Evolutionary conservation across 2,329 filamentous ascomycete species (phyloP), one percentile per base, ranked within the genome.

Genomic region (Hypoxylon sp.): DNA sequence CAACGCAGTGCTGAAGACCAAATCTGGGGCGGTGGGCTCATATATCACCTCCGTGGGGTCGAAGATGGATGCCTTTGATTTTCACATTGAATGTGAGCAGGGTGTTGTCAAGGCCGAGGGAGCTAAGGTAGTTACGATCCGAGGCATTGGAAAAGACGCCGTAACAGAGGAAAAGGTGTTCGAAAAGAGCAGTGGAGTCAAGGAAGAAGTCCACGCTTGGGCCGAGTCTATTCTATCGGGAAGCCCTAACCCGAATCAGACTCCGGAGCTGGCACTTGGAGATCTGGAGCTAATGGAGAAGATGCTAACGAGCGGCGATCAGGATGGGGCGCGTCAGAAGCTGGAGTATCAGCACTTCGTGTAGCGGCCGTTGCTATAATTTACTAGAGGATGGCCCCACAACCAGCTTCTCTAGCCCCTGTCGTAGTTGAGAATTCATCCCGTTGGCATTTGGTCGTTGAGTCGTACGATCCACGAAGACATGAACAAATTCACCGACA

Each of bases 401-500:
- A 37, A 85, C 72, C 73, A 92, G 81, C 70, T 83, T 86, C 78
- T 88, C 83, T 61, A 93, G 80, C 1, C 89, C 90, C 37, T 77
- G 76, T 26, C 88, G 88, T 76, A 94, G 80, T 55, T 80, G 81
- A 6, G 81, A 75, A 50, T 83, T 84, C 88, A 96, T 93, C 5
- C 91, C 92, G 24, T 84, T 81, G 29, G 83, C 80, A 24, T 84
- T 86, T n/a, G 93, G 92, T 67, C 90, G 87, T 71, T 91, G 89
- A 14, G 88, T 91, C 39, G 86, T 85, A 56, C 92, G 86, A 65
- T 94, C 89, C n/a, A 97, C 92, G 81, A 95, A 97, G 10, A 97
- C 93, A 78, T 97, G 94, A 13, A 94, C 87, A 77, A 96, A 94
- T 73, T 92, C 91, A 1, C 94, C 94, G 0, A 97, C 94, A 10